Percentiles rank a stretch among this genome's conserved stretches.
These are phyloP conservation scores for Fusarium pseudoanthophilum DNA, from an alignment of 2,329 filamentous ascomycete species.

Conservation along the genomic window DNA sequence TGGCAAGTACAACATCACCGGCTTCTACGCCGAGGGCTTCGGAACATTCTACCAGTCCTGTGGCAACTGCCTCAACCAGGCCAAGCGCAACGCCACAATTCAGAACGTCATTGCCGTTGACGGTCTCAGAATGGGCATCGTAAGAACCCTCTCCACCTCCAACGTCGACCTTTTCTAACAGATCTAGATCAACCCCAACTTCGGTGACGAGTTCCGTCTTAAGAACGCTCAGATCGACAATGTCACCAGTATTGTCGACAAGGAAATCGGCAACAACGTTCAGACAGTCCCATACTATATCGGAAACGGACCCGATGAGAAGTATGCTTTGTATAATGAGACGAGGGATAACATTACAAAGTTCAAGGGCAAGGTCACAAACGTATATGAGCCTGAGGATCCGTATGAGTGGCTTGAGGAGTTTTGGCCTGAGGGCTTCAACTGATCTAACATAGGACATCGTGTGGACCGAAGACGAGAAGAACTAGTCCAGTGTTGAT, in stretches of 20 bases:
- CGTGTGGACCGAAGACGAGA: too few relatives aligned
- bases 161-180: background rate
- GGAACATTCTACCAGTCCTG: conserved; percentile 47
- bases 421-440: conserved; percentile 54
- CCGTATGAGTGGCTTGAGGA: conserved; percentile 66
- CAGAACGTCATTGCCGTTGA: conserved; percentile 45
- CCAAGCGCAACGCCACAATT: conserved; percentile 43
- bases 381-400: conserved; percentile 42
- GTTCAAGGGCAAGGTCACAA: conserved; percentile 38
- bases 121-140: conserved; percentile 42
- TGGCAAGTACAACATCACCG: conserved; percentile 48
- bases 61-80: conserved; percentile 46
- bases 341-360: conserved; percentile 43
- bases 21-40: conserved; percentile 45
- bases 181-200: conserved; percentile 45
- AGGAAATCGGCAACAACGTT: conserved; percentile 47
- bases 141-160: background rate
- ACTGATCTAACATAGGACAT: conserved; percentile 1
- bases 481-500: background rate
- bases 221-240: conserved; percentile 44
- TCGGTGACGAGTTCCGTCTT: conserved; percentile 45
- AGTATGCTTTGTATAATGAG: conserved; percentile 44
- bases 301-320: conserved; percentile 44
- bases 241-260: conserved; percentile 40
- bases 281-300: conserved; percentile 43